phyloP scores from a whole-genome alignment of 345 rosid genomes.

The Conringia planisiliqua region DNA sequence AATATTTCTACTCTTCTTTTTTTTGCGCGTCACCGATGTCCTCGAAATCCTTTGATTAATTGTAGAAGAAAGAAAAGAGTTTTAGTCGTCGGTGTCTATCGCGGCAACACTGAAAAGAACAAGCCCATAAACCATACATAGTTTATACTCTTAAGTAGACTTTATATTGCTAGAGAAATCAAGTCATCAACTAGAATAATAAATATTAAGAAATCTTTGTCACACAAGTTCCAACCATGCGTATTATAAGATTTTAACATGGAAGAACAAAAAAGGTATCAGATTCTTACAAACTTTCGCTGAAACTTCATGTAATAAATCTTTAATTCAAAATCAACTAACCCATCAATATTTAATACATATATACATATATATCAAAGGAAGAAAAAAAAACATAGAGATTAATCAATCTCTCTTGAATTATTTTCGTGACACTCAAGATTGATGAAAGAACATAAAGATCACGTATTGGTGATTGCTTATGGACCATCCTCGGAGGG shows the following conservation, averaged over 20 bases:
- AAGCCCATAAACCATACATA: background rate
- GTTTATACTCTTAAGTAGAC: background rate
- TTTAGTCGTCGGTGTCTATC: too few species aligned
- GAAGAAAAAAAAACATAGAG: background rate
- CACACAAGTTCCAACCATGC: background rate
- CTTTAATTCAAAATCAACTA: background rate
- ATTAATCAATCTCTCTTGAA: constrained; percentile 2
- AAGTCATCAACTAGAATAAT: background rate
- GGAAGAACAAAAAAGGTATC: constrained; percentile 7
- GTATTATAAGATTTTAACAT: background rate
- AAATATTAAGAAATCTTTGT: background rate
- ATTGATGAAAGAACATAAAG: constrained; percentile 27
- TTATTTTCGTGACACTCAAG: background rate
- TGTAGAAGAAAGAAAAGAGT: too few species aligned
- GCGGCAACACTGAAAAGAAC: too few species aligned
- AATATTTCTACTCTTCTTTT: too few species aligned
- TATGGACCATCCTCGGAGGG: constrained; percentile 35
- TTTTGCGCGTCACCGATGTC: too few species aligned
- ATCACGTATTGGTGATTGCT: constrained; percentile 30
- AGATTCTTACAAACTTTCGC: constrained; percentile 17
- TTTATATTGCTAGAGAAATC: background rate
- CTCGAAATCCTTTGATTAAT: too few species aligned
- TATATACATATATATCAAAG: background rate
- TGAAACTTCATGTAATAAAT: constrained; percentile 20
- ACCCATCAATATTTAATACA: background rate